phyloP scores from a whole-genome alignment of 805 yeast species.

The Candida saitoana region DNA sequence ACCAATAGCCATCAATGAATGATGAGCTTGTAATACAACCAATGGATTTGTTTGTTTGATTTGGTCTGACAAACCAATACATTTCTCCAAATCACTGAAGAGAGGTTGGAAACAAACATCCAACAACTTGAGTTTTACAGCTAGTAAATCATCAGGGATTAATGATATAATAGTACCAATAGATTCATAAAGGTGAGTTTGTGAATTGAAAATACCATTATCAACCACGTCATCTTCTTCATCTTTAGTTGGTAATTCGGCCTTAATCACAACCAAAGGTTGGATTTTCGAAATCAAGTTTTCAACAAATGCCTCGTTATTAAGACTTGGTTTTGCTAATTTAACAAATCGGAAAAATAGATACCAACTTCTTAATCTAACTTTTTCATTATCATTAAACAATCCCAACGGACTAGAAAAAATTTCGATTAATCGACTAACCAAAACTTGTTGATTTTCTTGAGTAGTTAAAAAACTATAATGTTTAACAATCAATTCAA shows the following conservation, averaged over 20 bases:
- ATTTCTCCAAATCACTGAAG: conserved; percentile 63
- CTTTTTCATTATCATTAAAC: conserved; percentile 68
- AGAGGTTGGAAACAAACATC: conserved; percentile 73
- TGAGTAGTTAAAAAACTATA: conserved; percentile 50
- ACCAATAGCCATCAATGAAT: conserved; percentile 82
- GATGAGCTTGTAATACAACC: conserved; percentile 73
- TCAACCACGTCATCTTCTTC: conserved; percentile 48
- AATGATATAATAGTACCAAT: conserved; percentile 70
- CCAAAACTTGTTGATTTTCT: conserved; percentile 35
- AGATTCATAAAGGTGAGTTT: conserved; percentile 80
- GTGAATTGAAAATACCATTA: conserved; percentile 65
- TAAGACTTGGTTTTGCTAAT: conserved; percentile 58
- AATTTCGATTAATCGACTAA: conserved; percentile 63
- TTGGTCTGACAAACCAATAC: conserved; percentile 38
- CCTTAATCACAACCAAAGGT: conserved; percentile 60
- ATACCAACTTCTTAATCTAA: conserved; percentile 86
- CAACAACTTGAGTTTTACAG: conserved; percentile 42
- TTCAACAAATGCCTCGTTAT: conserved; percentile 44
- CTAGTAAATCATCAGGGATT: conserved; percentile 16
- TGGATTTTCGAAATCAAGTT: conserved; percentile 58
- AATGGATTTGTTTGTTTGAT: conserved; percentile 37
- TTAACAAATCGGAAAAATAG: conserved; percentile 79
- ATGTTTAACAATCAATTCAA: conserved; percentile 82
- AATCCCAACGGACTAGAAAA: conserved; percentile 81
- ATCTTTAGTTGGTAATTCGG: conserved; percentile 50